Evolutionary conservation across 345 rosid species (phyloP).

Genomic region (Syzygium jambos): DNA sequence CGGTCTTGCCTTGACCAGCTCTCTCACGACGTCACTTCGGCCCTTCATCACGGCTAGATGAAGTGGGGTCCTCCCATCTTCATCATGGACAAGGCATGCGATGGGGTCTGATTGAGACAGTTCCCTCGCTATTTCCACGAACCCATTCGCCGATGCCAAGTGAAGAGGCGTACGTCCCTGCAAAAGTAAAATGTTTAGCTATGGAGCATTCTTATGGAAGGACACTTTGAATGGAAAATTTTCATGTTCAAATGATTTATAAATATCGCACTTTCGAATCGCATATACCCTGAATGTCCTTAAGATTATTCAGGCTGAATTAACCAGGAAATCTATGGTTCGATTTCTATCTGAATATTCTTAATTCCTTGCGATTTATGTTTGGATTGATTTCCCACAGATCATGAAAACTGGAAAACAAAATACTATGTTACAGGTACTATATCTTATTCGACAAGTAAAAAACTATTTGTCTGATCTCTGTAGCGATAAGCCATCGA

Average conservation of each 20-base stretch:
- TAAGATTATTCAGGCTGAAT: no score
- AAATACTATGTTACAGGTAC: no score
- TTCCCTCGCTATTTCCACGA: neutral
- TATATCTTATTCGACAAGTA: neutral
- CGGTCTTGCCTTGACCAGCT: neutral
- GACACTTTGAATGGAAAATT: neutral
- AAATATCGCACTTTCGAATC: neutral
- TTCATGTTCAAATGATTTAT: neutral
- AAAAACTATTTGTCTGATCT: no score
- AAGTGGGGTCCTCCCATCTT: neutral
- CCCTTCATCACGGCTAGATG: conserved; percentile 1
- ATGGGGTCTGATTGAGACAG: neutral
- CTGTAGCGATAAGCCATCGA: no score
- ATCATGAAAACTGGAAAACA: neutral
- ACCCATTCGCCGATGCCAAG: neutral
- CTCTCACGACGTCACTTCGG: neutral
- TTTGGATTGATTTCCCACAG: neutral
- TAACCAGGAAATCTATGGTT: neutral
- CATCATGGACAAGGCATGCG: neutral
- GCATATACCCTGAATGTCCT: neutral
- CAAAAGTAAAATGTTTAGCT: neutral
- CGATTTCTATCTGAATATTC: no score
- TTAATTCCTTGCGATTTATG: neutral
- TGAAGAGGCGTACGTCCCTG: neutral
- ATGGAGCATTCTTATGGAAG: neutral